These are phyloP conservation scores for Fusarium kyushuense DNA, from an alignment of 2,329 filamentous ascomycete genomes.

Conservation along the genomic window DNA sequence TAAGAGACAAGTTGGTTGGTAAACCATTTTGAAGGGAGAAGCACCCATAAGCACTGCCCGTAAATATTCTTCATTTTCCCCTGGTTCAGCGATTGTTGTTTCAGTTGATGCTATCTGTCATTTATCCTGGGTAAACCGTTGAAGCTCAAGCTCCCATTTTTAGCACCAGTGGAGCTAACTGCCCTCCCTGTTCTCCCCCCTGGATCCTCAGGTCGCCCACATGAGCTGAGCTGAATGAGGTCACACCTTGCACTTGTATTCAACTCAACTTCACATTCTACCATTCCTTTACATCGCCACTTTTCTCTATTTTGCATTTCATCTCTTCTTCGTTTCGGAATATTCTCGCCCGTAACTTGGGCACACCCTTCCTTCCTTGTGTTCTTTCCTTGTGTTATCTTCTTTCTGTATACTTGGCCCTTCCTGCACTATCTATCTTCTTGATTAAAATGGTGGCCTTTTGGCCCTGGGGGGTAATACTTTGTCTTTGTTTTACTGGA, in stretches of 20 bases:
- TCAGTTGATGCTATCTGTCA: not conserved
- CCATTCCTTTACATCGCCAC: constrained; percentile 21
- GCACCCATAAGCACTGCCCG: too few relatives aligned
- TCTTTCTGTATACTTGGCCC: constrained; percentile 23
- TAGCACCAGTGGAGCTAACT: constrained; percentile 21
- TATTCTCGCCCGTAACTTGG: constrained; percentile 10
- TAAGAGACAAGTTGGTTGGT: not conserved
- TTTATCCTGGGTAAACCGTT: not conserved
- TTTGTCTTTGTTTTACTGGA: not conserved
- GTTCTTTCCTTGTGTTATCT: constrained; percentile 11
- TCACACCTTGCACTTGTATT: constrained; percentile 18
- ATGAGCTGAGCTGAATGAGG: constrained; percentile 35
- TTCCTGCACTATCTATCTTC: constrained; percentile 5
- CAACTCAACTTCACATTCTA: constrained; percentile 10
- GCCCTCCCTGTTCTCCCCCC: constrained; percentile 14
- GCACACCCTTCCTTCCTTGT: constrained; percentile 17
- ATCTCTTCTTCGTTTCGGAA: constrained; percentile 5
- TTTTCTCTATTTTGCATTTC: constrained; percentile 7
- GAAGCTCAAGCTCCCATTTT: constrained; percentile 7
- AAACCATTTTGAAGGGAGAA: not conserved
- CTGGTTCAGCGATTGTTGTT: not conserved
- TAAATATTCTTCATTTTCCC: not conserved
- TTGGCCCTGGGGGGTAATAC: constrained; percentile 83
- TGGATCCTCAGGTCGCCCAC: constrained; percentile 7
- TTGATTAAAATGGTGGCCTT: constrained; percentile 76